Conservation (phyloP, 495 filamentous ascomycete species). For the Xylaria longipes region DNA sequence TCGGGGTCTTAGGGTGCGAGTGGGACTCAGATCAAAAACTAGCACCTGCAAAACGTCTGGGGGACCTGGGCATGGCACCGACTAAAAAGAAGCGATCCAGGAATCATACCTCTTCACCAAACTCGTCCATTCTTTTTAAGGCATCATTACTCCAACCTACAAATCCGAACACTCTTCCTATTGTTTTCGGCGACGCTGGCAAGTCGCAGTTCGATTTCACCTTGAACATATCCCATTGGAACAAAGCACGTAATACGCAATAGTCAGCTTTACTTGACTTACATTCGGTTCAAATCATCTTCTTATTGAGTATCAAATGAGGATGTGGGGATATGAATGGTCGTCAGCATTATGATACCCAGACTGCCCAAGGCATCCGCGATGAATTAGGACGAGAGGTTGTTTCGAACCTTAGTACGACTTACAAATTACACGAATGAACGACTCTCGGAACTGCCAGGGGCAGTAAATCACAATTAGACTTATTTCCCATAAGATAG, state of each 20-base stretch:
- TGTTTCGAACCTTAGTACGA: neutral
- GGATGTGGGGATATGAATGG: neutral
- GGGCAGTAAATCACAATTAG: neutral
- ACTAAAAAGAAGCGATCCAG: slow-evolving; percentile 23
- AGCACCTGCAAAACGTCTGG: slow-evolving; percentile 19
- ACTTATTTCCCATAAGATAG: neutral
- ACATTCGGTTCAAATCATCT: neutral
- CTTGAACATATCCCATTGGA: slow-evolving; percentile 23
- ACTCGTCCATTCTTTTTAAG: neutral
- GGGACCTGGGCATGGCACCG: neutral
- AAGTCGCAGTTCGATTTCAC: slow-evolving; percentile 37
- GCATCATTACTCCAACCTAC: slow-evolving; percentile 2
- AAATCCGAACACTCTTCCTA: slow-evolving; percentile 27
- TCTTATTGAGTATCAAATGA: neutral
- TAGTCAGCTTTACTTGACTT: neutral
- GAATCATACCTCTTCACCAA: slow-evolving; percentile 18
- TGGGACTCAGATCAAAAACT: slow-evolving; percentile 34
- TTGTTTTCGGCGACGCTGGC: slow-evolving; percentile 36
- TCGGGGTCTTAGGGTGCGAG: slow-evolving; percentile 41
- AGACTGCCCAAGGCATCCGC: neutral
- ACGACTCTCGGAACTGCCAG: neutral
- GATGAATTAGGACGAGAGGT: neutral
- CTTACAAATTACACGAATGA: neutral
- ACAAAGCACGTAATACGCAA: neutral
- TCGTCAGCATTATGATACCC: slow-evolving; percentile 17